A percentile compares a stretch with the other conserved stretches of the same genome.
Evolutionary conservation across 2,329 filamentous ascomycete genomes (phyloP).

Genomic region (Truncatella angustata): DNA sequence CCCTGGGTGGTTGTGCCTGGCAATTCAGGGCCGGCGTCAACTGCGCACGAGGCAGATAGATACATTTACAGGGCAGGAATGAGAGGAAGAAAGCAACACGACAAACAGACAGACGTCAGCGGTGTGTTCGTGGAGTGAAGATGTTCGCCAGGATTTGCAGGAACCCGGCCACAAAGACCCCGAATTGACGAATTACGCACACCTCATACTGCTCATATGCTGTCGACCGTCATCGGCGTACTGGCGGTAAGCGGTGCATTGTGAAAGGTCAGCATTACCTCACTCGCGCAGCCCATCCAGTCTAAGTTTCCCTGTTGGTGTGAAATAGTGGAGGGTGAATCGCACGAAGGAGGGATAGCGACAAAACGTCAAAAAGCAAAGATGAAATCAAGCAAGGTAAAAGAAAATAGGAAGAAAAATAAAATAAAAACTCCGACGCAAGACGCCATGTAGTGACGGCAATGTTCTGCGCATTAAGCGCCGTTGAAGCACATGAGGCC

Average conservation of each 20-base stretch:
- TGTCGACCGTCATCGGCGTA: conserved; percentile 16
- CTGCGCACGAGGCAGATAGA: conserved; percentile 1
- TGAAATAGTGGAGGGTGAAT: no score
- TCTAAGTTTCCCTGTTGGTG: no score
- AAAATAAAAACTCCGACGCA: no score
- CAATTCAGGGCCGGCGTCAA: background rate
- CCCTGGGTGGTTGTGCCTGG: background rate
- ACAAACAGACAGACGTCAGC: conserved; percentile 1
- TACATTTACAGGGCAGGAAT: background rate
- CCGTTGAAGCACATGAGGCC: conserved; percentile 20
- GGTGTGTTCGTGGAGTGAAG: background rate
- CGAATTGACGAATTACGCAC: no score
- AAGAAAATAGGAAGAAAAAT: no score
- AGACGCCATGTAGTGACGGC: background rate
- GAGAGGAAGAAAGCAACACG: background rate
- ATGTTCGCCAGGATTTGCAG: no score
- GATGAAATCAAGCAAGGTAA: no score
- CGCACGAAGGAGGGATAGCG: no score
- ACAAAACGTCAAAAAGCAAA: no score
- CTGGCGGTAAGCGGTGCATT: conserved; percentile 36
- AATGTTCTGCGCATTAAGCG: conserved; percentile 7
- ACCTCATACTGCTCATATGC: background rate
- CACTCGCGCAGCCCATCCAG: no score
- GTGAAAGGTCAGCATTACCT: conserved; percentile 33
- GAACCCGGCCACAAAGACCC: no score